phyloP scores from a whole-genome alignment of 2,329 filamentous ascomycete species.

The Fusarium drepaniforme region DNA sequence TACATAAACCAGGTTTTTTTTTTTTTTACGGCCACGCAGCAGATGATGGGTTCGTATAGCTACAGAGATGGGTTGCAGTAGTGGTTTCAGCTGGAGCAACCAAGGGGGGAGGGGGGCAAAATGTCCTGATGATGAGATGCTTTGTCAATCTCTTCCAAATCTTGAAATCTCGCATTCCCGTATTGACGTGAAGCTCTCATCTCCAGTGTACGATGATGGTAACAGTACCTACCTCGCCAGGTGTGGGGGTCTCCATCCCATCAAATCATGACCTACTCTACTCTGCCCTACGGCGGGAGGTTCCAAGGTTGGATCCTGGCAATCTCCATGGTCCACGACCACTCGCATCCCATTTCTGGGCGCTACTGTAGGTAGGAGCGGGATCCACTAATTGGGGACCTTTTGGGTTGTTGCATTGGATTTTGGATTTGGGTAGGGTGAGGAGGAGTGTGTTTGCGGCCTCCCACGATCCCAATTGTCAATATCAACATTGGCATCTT shows the following conservation, averaged over 20 bases:
- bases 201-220: not conserved
- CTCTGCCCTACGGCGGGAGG: conserved; percentile 8
- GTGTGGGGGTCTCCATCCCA: conserved; percentile 20
- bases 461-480: not conserved
- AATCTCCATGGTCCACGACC: conserved; percentile 26
- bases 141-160: conserved; percentile 3
- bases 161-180: not conserved
- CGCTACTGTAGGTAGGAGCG: conserved; percentile 18
- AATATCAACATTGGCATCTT: not conserved
- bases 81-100: conserved; percentile 27
- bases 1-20: not conserved
- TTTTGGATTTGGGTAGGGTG: not conserved
- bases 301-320: conserved; percentile 35
- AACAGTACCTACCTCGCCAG: conserved; percentile 22
- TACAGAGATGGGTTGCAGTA: conserved; percentile 25
- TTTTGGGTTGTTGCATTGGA: not conserved
- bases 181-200: conserved; percentile 19
- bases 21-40: not conserved
- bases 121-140: not conserved
- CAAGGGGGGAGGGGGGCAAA: not conserved
- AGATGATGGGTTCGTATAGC: conserved; percentile 12
- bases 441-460: conserved; percentile 11
- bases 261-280: not conserved
- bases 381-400: conserved; percentile 19
- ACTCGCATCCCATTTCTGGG: not conserved